Conservation (phyloP, 352 stramenopile species). For the Phytophthora colocasiae region DNA sequence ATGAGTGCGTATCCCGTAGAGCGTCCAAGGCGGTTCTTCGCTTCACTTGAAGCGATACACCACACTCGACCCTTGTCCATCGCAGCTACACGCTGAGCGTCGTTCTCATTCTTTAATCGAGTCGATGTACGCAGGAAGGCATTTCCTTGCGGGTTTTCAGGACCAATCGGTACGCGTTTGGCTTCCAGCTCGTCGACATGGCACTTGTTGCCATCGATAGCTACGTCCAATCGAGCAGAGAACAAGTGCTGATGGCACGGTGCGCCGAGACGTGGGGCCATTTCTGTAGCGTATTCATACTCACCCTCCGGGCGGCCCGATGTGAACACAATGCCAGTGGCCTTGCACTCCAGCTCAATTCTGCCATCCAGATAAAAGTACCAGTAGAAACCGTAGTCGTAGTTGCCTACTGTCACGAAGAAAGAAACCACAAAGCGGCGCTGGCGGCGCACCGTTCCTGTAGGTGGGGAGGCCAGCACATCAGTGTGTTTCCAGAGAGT, state of each 20-base stretch:
- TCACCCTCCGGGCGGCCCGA: slow-evolving; percentile 71
- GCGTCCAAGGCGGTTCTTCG: slow-evolving; percentile 67
- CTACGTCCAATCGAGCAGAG: slow-evolving; percentile 77
- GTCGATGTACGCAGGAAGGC: slow-evolving; percentile 61
- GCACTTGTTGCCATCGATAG: slow-evolving; percentile 69
- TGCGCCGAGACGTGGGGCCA: slow-evolving; percentile 69
- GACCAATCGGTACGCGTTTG: slow-evolving; percentile 49
- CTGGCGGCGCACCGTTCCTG: slow-evolving; percentile 57
- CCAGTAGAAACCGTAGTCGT: slow-evolving; percentile 78
- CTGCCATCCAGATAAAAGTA: slow-evolving; percentile 46
- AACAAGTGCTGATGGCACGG: slow-evolving; percentile 86
- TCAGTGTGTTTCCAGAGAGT: slow-evolving; percentile 80
- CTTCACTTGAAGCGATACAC: slow-evolving; percentile 70
- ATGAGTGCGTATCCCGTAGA: slow-evolving; percentile 69
- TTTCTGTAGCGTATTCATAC: slow-evolving; percentile 53
- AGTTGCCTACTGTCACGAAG: slow-evolving; percentile 89
- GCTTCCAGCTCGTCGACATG: slow-evolving; percentile 65
- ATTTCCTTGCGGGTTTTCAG: slow-evolving; percentile 67
- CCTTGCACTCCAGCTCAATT: slow-evolving; percentile 86
- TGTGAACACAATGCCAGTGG: slow-evolving; percentile 84
- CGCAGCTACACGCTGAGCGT: slow-evolving; percentile 55
- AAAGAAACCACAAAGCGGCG: slow-evolving; percentile 85
- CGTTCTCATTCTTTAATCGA: slow-evolving; percentile 53
- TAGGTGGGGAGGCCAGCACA: slow-evolving; percentile 33
- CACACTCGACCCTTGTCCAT: slow-evolving; percentile 68